These are phyloP conservation scores for Lithospermum erythrorhizon DNA, from an alignment of 257 asterid genomes.

Conservation along the genomic window DNA sequence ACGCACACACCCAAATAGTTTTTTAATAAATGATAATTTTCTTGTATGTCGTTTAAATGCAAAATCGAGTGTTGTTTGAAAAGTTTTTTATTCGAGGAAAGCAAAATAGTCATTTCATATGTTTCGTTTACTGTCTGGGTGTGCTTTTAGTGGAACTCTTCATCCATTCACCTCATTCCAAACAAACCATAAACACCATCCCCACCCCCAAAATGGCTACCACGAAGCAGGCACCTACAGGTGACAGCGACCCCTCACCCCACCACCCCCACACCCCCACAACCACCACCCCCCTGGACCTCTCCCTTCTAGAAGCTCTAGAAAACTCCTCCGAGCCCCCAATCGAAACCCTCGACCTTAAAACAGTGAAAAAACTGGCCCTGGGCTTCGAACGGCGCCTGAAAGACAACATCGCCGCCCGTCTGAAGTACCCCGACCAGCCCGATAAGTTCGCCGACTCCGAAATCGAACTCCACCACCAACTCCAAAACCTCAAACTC, in stretches of 20 bases:
- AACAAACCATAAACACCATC: not conserved
- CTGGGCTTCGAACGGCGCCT: conserved; percentile 91
- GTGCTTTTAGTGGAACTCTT: too few relatives aligned
- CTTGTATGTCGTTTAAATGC: too few relatives aligned
- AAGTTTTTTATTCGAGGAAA: too few relatives aligned
- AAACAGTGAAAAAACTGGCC: conserved; percentile 74
- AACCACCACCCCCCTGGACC: conserved; percentile 29
- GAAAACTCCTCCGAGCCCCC: conserved; percentile 64
- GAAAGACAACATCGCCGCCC: conserved; percentile 81
- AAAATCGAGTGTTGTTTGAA: too few relatives aligned
- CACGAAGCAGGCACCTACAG: conserved; percentile 39
- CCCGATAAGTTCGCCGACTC: conserved; percentile 96
- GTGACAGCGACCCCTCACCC: conserved; percentile 19
- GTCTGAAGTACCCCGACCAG: conserved; percentile 88
- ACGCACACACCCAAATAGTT: too few relatives aligned
- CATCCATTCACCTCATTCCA: too few relatives aligned
- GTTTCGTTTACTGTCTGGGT: too few relatives aligned
- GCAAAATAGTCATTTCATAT: too few relatives aligned
- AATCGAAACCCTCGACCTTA: conserved; percentile 73
- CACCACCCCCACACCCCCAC: conserved; percentile 18
- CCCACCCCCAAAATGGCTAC: conserved; percentile 8
- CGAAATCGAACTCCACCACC: conserved; percentile 89
- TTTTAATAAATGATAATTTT: too few relatives aligned
- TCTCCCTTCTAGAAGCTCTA: conserved; percentile 86
- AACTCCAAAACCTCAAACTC: conserved; percentile 80